Base-by-base conservation (phyloP, 2,329 filamentous ascomycete species). In the Colletotrichum lupini region DNA sequence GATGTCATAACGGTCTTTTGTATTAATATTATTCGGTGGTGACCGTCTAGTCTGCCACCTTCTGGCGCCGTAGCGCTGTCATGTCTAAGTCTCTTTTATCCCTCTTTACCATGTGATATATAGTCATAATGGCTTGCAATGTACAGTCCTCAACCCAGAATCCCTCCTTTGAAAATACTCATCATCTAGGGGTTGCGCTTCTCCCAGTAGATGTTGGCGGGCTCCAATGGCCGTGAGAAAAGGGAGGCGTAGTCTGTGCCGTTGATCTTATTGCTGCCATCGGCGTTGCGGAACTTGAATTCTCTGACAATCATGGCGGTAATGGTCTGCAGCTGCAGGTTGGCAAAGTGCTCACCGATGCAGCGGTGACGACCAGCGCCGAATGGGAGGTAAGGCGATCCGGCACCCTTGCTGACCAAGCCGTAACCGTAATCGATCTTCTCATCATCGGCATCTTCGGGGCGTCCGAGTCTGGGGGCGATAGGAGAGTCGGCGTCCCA, bases 261-360 rank as follows among this genome's bases (percentile, higher is more conserved):
- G 58, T 93, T 88, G 49, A 97, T 88, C 42, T 88, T 89, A 79
- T 90, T 85, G 81, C 89, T 90, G n/a, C 93, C 93, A 77, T 93
- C 91, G 2, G 91, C 82, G 78, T 95, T 97, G 79, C 88, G 87
- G 81, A 98, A 90, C 85, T 94, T 96, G 86, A 98, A 94, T 66
- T 91, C 82, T 62, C 95, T 89, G 53, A 97, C 93, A 76, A 95
- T 85, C 72, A 91, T 92, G 63, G 92, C 94, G 14, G 92, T 86
- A 76, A 98, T 97, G 57, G 94, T 95, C 81, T 95, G 93, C 75
- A 98, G 87, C 85, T 98, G 96, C 71, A 97, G 88, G 81, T 97
- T 97, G 77, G 96, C 96, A 82, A 98, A 98, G 80, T 98, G 95
- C 87, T 98, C 96, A 76, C 96, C 96, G 80, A 98, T 98, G 84